Conservation (phyloP, 2,329 filamentous ascomycete species). For the Chaetomiaceae sp. region DNA sequence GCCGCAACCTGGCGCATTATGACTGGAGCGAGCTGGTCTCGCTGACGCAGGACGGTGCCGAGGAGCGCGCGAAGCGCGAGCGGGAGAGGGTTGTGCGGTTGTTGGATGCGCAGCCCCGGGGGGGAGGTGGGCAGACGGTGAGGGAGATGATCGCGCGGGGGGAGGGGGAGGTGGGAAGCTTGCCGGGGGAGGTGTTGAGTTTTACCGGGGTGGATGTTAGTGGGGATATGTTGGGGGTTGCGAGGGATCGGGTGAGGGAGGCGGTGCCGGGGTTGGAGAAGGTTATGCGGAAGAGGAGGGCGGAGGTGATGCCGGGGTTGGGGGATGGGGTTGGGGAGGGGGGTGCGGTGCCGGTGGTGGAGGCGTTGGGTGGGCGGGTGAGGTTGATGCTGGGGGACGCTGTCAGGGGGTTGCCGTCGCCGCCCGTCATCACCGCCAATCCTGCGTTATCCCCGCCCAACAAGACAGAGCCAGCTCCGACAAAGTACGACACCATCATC, state of each 20-base stretch:
- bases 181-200: conserved; percentile 40
- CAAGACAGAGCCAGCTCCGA: neutral
- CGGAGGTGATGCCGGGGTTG: conserved; percentile 25
- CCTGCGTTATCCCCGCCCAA: neutral
- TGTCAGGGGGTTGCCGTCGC: conserved; percentile 38
- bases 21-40: conserved; percentile 45
- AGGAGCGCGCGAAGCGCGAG: conserved; percentile 14
- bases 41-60: conserved; percentile 16
- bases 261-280: conserved; percentile 36
- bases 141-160: neutral
- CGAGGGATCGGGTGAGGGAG: conserved; percentile 47
- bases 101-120: neutral
- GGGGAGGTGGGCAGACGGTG: neutral
- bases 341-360: conserved; percentile 22
- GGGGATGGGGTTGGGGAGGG: neutral
- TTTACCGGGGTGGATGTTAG: conserved; percentile 61
- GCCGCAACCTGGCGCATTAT: conserved; percentile 56
- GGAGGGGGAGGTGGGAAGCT: conserved; percentile 2
- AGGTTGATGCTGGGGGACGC: conserved; percentile 48
- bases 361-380: conserved; percentile 39
- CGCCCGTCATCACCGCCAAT: conserved; percentile 21
- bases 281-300: conserved; percentile 34
- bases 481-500: conserved; percentile 56
- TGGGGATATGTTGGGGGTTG: conserved; percentile 54
- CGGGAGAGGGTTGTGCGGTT: conserved; percentile 20